phyloP scores from a whole-genome alignment of 2,329 filamentous ascomycete genomes.

The Xenoacremonium recifei region DNA sequence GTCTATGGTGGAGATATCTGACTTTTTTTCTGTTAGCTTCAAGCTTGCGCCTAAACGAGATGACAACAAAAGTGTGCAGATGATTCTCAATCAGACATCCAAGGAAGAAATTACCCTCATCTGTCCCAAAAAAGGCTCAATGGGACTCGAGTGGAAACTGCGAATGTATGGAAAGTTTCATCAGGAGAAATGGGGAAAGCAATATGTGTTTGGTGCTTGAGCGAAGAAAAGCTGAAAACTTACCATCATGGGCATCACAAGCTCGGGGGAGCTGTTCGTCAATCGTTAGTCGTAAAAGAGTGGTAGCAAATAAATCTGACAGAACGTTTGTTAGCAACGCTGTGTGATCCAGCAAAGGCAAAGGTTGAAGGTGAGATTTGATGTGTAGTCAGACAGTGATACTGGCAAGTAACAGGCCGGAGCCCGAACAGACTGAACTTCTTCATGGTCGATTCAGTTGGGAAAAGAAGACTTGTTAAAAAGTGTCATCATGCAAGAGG shows the following conservation, averaged over 20 bases:
- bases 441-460: constrained; percentile 86
- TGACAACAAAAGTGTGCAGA: constrained; percentile 10
- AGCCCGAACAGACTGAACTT: constrained; percentile 67
- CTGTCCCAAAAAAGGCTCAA: constrained; percentile 65
- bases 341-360: constrained; percentile 12
- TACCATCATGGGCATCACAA: constrained; percentile 8
- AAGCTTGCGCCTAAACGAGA: constrained; percentile 2
- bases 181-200: constrained; percentile 56
- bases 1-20: too few species aligned
- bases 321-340: constrained; percentile 7
- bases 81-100: constrained; percentile 64
- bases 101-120: constrained; percentile 73
- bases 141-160: constrained; percentile 83
- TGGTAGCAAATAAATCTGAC: constrained; percentile 6
- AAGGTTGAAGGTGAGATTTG: constrained; percentile 8
- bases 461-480: constrained; percentile 78
- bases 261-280: constrained; percentile 9
- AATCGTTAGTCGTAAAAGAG: constrained; percentile 3
- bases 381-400: constrained; percentile 68
- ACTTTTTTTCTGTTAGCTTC: constrained; percentile 26
- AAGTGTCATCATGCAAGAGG: constrained; percentile 65
- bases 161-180: constrained; percentile 77
- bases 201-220: background rate
- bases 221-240: constrained; percentile 15
- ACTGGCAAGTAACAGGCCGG: constrained; percentile 89